These are phyloP conservation scores for Psilocybe cubensis DNA, from an alignment of 768 basidiomycete species.

Conservation along the genomic window DNA sequence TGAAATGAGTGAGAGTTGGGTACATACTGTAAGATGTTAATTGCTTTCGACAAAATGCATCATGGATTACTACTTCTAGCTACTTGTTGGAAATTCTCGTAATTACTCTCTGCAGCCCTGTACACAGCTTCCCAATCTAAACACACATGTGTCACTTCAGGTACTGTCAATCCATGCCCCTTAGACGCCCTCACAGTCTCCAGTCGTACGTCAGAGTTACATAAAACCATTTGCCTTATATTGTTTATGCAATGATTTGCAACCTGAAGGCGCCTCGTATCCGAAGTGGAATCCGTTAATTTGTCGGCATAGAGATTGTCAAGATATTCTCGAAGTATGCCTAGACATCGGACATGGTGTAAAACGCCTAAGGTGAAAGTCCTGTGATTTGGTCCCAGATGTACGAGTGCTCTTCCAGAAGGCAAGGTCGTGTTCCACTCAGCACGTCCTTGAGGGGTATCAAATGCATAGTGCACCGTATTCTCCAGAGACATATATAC, in stretches of 20 bases:
- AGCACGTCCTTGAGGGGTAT: background rate
- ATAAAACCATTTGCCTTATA: background rate
- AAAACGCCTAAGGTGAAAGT: background rate
- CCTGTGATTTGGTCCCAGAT: background rate
- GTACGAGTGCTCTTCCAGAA: background rate
- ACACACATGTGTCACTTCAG: constrained; percentile 18
- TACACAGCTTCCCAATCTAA: constrained; percentile 19
- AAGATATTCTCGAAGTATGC: background rate
- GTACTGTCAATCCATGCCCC: constrained; percentile 15
- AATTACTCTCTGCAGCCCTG: constrained; percentile 9
- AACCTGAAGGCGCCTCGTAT: background rate
- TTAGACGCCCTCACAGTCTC: background rate
- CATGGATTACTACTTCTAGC: no score
- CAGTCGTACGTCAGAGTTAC: background rate
- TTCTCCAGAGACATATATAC: background rate
- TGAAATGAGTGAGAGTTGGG: no score
- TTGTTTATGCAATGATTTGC: background rate
- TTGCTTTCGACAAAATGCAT: no score
- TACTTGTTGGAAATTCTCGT: no score
- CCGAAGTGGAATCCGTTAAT: background rate
- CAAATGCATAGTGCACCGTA: background rate
- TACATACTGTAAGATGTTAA: no score
- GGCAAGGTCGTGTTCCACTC: background rate
- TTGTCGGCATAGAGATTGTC: background rate
- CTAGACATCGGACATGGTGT: background rate